Evolutionary conservation across 805 yeast genomes (phyloP).

Genomic region (Diddensiella santjacobensis): DNA sequence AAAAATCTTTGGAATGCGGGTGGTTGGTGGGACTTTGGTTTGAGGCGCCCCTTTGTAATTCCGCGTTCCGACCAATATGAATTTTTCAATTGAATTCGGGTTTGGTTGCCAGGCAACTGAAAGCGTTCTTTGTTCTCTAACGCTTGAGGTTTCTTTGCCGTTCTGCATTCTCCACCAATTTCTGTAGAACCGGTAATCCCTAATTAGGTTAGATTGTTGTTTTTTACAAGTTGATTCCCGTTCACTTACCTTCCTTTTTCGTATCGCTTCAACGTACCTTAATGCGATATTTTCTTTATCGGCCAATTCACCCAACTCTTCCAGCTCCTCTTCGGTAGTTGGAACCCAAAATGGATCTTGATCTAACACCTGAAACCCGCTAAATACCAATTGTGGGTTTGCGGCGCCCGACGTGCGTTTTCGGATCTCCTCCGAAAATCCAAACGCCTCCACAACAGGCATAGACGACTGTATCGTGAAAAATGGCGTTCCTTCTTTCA

Average conservation of each 20-base stretch:
- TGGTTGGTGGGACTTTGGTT: too few relatives aligned
- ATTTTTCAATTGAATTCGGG: too few relatives aligned
- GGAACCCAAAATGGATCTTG: constrained; percentile 99
- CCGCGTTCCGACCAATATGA: too few relatives aligned
- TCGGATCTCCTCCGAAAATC: constrained; percentile 91
- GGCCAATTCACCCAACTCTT: constrained; percentile 87
- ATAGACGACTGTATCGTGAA: constrained; percentile 79
- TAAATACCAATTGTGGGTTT: constrained; percentile 87
- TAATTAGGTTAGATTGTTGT: constrained; percentile 2
- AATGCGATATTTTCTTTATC: constrained; percentile 91
- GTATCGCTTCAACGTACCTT: constrained; percentile 73
- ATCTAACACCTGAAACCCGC: constrained; percentile 82
- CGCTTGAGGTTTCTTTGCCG: constrained; percentile 74
- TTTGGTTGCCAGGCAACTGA: too few relatives aligned
- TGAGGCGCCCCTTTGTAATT: too few relatives aligned
- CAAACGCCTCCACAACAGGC: constrained; percentile 96
- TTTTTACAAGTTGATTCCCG: background rate
- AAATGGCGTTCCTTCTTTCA: constrained; percentile 98
- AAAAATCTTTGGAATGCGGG: too few relatives aligned
- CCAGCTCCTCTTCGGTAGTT: constrained; percentile 92
- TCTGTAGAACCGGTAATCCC: constrained; percentile 86
- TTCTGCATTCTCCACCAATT: constrained; percentile 87
- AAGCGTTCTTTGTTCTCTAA: constrained; percentile 10
- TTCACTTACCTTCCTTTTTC: constrained; percentile 57
- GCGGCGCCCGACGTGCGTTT: constrained; percentile 96